Conservation (phyloP, 805 yeast species). For the Candida peoriensis region DNA sequence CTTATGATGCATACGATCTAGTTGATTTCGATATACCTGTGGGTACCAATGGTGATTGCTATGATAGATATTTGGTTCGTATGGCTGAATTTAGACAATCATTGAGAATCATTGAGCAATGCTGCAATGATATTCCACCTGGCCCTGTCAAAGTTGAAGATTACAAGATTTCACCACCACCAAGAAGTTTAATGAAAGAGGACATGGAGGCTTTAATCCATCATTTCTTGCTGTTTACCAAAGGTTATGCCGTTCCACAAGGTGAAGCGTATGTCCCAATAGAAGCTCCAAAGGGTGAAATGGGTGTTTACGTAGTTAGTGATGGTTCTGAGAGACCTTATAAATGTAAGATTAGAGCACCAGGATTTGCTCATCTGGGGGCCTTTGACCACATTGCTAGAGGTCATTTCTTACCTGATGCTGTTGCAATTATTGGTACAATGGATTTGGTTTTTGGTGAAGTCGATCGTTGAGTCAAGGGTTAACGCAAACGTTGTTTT, state of each 20-base stretch:
- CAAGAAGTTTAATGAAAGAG: slow-evolving; percentile 77
- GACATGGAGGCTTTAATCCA: slow-evolving; percentile 92
- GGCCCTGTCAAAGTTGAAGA: slow-evolving; percentile 92
- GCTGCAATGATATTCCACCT: slow-evolving; percentile 86
- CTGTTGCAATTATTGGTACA: slow-evolving; percentile 90
- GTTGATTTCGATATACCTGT: slow-evolving; percentile 87
- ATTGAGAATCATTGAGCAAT: slow-evolving; percentile 81
- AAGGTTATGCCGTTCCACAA: slow-evolving; percentile 83
- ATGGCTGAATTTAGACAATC: slow-evolving; percentile 93
- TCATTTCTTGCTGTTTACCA: slow-evolving; percentile 81
- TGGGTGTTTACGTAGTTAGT: slow-evolving; percentile 85
- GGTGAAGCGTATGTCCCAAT: slow-evolving; percentile 91
- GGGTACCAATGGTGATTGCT: slow-evolving; percentile 85
- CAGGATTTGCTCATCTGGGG: slow-evolving; percentile 86
- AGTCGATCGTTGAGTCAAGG: slow-evolving; percentile 65
- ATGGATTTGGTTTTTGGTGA: slow-evolving; percentile 95
- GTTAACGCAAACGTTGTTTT: no score
- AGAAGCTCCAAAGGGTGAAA: slow-evolving; percentile 94
- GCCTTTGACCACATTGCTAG: slow-evolving; percentile 85
- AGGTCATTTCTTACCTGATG: slow-evolving; percentile 85
- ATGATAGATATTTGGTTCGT: slow-evolving; percentile 82
- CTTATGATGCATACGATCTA: slow-evolving; percentile 83
- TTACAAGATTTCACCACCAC: slow-evolving; percentile 78
- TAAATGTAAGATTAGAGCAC: slow-evolving; percentile 91
- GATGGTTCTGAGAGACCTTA: slow-evolving; percentile 90